phyloP scores from a whole-genome alignment of 352 stramenopile genomes.

The Albugo candida region DNA sequence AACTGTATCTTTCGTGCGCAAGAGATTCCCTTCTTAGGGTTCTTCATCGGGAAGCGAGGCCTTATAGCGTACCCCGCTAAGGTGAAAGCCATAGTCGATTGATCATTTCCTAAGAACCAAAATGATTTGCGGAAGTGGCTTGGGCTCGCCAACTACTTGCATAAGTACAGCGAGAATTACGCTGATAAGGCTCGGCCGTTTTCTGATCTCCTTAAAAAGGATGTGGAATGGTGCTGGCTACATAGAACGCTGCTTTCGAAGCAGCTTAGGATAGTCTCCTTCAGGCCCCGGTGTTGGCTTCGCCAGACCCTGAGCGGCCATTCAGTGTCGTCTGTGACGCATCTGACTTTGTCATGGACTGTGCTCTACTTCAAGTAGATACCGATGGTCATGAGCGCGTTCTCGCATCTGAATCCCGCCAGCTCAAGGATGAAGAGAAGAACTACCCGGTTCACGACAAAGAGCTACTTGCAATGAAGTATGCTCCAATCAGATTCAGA shows the following conservation, averaged over 20 bases:
- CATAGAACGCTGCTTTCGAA: neutral
- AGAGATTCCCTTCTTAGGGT: slow-evolving; percentile 13
- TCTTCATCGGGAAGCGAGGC: slow-evolving; percentile 9
- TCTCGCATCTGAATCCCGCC: slow-evolving; percentile 1
- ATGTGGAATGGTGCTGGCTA: neutral
- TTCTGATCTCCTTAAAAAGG: neutral
- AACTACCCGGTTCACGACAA: slow-evolving; percentile 1
- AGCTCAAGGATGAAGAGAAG: neutral
- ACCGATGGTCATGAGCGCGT: neutral
- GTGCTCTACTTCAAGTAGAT: slow-evolving; percentile 1
- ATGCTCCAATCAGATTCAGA: neutral
- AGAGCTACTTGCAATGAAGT: slow-evolving; percentile 1
- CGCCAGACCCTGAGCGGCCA: neutral
- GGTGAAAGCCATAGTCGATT: slow-evolving; percentile 5
- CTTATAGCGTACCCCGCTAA: slow-evolving; percentile 9
- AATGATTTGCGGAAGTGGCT: slow-evolving; percentile 1
- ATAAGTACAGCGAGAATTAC: neutral
- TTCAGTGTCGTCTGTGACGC: slow-evolving; percentile 5
- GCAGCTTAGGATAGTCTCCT: neutral
- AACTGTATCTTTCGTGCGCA: slow-evolving; percentile 12
- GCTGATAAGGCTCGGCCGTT: neutral
- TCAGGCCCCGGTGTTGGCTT: neutral
- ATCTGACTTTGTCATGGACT: slow-evolving; percentile 1
- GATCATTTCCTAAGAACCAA: slow-evolving; percentile 5
- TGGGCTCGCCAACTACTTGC: neutral